phyloP scores from a whole-genome alignment of 768 basidiomycete genomes.

The Scleroderma citrinum region DNA sequence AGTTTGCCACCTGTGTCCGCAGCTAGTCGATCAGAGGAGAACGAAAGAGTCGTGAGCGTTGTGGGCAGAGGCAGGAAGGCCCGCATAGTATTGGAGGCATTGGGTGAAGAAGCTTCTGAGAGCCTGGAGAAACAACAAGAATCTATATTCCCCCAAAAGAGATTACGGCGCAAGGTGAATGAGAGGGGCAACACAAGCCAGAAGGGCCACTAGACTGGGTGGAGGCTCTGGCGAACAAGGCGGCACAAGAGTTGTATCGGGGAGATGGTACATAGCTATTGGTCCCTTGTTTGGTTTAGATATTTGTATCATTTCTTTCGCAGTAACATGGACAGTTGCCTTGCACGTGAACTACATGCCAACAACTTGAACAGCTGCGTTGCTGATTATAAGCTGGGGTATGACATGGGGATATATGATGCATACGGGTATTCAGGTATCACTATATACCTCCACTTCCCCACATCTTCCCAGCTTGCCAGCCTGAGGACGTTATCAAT shows the following conservation, averaged over 20 bases:
- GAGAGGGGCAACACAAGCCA: conserved; percentile 10
- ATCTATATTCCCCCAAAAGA: conserved; percentile 8
- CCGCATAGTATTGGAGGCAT: not conserved
- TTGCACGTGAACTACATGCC: too few relatives aligned
- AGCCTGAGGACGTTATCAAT: conserved; percentile 25
- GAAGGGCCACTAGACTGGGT: conserved; percentile 44
- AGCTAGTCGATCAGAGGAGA: not conserved
- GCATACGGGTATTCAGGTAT: too few relatives aligned
- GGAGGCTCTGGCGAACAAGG: conserved; percentile 46
- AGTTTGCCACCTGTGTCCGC: conserved; percentile 26
- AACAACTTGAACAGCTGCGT: too few relatives aligned
- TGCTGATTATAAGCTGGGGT: too few relatives aligned
- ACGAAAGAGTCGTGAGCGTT: conserved; percentile 7
- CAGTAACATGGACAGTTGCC: not conserved
- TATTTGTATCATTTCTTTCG: not conserved
- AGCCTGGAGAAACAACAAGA: not conserved
- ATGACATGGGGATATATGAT: too few relatives aligned
- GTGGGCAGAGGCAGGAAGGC: not conserved
- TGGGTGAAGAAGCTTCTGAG: not conserved
- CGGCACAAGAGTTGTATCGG: conserved; percentile 48
- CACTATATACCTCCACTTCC: not conserved
- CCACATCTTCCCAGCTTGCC: not conserved
- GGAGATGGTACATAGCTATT: conserved; percentile 9
- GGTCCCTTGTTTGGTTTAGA: not conserved
- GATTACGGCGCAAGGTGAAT: conserved; percentile 4